These are phyloP conservation scores for Ceratopteris richardii DNA, from an alignment of 75 land plant species.

Conservation along the genomic window DNA sequence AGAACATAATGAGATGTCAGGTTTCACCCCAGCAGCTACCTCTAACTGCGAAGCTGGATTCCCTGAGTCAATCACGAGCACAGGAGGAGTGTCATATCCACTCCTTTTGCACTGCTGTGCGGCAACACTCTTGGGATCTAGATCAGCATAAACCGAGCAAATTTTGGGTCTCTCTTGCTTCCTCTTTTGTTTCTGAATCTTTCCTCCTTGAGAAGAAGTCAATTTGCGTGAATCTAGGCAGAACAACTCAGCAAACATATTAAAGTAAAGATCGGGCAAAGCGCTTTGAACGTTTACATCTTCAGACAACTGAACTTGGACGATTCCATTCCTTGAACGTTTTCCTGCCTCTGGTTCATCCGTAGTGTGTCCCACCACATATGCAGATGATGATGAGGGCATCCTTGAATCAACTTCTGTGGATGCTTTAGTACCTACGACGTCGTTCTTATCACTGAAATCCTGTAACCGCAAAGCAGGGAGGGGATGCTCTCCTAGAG, in stretches of 20 bases:
- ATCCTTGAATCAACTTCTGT: too few relatives aligned
- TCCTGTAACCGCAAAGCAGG: too few relatives aligned
- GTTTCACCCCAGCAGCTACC: too few relatives aligned
- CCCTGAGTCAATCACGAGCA: background rate
- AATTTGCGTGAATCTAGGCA: background rate
- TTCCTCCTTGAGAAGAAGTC: background rate
- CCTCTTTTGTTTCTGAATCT: background rate
- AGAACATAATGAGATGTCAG: too few relatives aligned
- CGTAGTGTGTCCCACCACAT: too few relatives aligned
- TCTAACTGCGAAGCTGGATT: background rate
- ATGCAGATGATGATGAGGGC: too few relatives aligned
- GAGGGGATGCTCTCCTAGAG: too few relatives aligned
- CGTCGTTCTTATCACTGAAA: too few relatives aligned
- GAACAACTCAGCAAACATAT: conserved; percentile 1
- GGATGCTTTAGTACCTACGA: too few relatives aligned
- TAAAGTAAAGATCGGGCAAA: background rate
- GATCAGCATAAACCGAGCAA: background rate
- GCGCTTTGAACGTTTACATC: background rate
- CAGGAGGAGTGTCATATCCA: background rate
- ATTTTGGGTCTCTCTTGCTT: background rate
- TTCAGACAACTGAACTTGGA: background rate
- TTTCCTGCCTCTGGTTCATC: too few relatives aligned
- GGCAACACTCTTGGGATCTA: background rate
- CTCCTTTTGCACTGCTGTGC: background rate
- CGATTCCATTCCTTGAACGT: background rate